Conservation (phyloP, 2,329 filamentous ascomycete genomes). For the Fusarium torulosum region DNA sequence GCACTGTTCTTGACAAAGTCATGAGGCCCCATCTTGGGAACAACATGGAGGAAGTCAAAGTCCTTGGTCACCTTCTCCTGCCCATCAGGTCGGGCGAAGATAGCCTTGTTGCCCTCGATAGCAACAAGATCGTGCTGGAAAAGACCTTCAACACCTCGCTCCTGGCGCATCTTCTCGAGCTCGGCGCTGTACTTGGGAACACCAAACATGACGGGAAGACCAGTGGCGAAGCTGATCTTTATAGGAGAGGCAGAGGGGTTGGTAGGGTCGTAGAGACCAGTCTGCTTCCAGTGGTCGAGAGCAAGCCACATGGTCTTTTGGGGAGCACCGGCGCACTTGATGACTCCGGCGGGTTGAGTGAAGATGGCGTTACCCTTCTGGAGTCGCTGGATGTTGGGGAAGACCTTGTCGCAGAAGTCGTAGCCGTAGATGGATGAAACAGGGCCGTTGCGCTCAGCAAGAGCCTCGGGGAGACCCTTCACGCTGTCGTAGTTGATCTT, state of each 20-base stretch:
- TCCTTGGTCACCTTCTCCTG: slow-evolving; percentile 58
- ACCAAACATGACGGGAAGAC: slow-evolving; percentile 68
- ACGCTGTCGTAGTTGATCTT: slow-evolving; percentile 63
- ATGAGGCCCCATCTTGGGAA: slow-evolving; percentile 71
- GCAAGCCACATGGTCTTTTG: slow-evolving; percentile 74
- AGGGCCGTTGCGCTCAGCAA: slow-evolving; percentile 59
- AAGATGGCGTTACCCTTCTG: slow-evolving; percentile 67
- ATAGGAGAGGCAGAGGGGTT: slow-evolving; percentile 58
- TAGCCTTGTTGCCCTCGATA: slow-evolving; percentile 65
- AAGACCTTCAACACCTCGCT: slow-evolving; percentile 68
- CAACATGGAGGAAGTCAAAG: slow-evolving; percentile 69
- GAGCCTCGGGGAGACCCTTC: slow-evolving; percentile 68
- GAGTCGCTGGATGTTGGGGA: slow-evolving; percentile 61
- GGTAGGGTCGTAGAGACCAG: slow-evolving; percentile 62
- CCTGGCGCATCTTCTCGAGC: slow-evolving; percentile 65
- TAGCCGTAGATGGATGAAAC: slow-evolving; percentile 71
- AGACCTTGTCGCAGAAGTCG: slow-evolving; percentile 67
- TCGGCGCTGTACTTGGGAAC: slow-evolving; percentile 69
- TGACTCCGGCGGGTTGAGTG: slow-evolving; percentile 68
- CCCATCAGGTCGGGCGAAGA: slow-evolving; percentile 60
- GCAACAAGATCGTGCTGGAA: slow-evolving; percentile 69
- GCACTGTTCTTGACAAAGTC: slow-evolving; percentile 65
- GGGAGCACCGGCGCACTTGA: slow-evolving; percentile 73
- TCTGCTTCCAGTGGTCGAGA: slow-evolving; percentile 68
- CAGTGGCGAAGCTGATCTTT: slow-evolving; percentile 68